Evolutionary conservation across 768 basidiomycete genomes (phyloP), one percentile per base, ranked within the genome.

Genomic region (Terana coerulea): DNA sequence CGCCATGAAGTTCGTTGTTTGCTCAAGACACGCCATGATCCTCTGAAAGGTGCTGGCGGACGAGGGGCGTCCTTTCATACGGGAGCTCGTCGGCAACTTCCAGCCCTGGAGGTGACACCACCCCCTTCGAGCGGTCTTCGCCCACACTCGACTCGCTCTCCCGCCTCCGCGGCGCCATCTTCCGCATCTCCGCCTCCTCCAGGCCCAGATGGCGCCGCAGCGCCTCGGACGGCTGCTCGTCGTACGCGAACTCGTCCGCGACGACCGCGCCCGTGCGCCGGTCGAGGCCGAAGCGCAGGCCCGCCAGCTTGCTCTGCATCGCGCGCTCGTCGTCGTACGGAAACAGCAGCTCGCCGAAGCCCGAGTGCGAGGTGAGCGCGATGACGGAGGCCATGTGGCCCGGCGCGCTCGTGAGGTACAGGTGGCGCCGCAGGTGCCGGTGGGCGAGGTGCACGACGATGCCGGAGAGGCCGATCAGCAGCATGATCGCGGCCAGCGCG

Each of bases 241-340:
- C 41, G 35, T 36, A 44, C 22, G 58, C 63, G 35, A 72, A 67
- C 47, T 81, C 79, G 45, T 82, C 78, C 0, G 79, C 81, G 10
- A 86, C 61, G 40, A 86, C 79, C 3, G 81, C 83, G 29, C 84
- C 84, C 0, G 83, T 84, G 29, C 76, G 68, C 49, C 61, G 66
- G 61, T 86, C 84, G 39, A 86, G 56, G 34, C 73, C 61, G 68
- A 86, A 86, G 14, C 65, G 65, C 44, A 86, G 57, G 0, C 76
- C 77, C 12, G 67, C 64, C 28, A 86, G 65, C 54, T 79, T 83
- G 53, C 68, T 61, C 39, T 71, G 69, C 28, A 86, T 67, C 3
- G 68, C 67, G 24, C 50, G 37, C 34, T 73, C 68, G 50, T 78
- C 65, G 63, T 86, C 83, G 53, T 79, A 82, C 0, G 84, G 83